Evolutionary conservation across 164 flowering plant species (phyloP), one percentile per base, ranked within the genome.

Genomic region (Chloranthus sessilifolius): DNA sequence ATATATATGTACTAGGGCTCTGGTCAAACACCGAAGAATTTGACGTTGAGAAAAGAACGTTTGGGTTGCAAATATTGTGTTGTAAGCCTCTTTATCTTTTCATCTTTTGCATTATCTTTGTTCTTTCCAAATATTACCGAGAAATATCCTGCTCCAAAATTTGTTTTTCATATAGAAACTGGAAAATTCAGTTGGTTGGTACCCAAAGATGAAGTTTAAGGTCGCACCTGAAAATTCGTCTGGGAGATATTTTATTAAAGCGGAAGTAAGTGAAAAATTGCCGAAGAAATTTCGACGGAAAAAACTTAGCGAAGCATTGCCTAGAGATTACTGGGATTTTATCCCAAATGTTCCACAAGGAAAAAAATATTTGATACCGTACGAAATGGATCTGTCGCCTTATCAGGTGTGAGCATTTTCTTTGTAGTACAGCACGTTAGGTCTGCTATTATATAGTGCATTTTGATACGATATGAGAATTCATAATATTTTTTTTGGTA

Each of bases 251-350:
- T 60, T 73, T 7, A 71, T 89, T 14, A 48, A 73, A 38, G 91
- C 69, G 0, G 87, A 86, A 62, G 71, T 78, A 19, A 54, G 24
- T 53, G 88, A 75, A 16, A 73, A 35, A 24, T 3, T 55, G 15
- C 66, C 70, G n/a, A 72, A 47, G 41, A 79, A 62, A 59, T 48
- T 36, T 17, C 49, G 37, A 15, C 56, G 38, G 22, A 72, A 53
- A 55, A 53, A 24, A 45, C 21, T 48, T 7, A 37, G 21, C 11
- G 56, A 50, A 16, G 40, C n/a, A 14, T 50, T 83, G 46, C 75
- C 98, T 31, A 63, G 57, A 20, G 99, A 89, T 64, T 89, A 76
- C 61, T 94, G 96, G 97, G 76, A 80, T 63, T 70, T 85, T 50
- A 55, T 89, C 55, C 80, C 77, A 2, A 65, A 64, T 54, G 92